Conservation (phyloP, 2,329 filamentous ascomycete species). For the Venturia effusa region DNA sequence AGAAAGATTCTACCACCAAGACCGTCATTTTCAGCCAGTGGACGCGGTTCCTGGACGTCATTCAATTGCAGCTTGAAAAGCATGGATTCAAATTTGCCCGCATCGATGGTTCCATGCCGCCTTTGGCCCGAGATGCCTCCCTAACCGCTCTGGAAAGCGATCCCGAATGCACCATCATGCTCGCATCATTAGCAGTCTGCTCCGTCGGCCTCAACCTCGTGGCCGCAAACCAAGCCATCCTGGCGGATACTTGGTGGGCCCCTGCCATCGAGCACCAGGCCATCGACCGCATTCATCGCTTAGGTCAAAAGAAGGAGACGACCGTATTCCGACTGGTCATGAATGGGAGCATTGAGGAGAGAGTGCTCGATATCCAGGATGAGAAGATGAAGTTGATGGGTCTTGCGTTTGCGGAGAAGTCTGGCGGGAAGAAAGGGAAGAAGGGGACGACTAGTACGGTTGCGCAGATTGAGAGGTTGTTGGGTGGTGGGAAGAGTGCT, state of each 20-base stretch:
- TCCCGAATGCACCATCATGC: constrained; percentile 58
- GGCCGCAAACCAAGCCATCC: constrained; percentile 73
- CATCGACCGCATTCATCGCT: constrained; percentile 73
- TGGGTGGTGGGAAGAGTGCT: constrained; percentile 16
- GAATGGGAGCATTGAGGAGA: constrained; percentile 70
- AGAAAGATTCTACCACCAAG: constrained; percentile 50
- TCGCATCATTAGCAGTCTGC: constrained; percentile 73
- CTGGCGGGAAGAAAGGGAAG: constrained; percentile 34
- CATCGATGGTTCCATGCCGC: constrained; percentile 71
- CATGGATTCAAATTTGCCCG: constrained; percentile 55
- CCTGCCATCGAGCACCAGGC: constrained; percentile 90
- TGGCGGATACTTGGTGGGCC: constrained; percentile 81
- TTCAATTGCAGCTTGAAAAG: constrained; percentile 56
- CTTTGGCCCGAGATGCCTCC: constrained; percentile 58
- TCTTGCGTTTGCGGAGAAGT: constrained; percentile 68
- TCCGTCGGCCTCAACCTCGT: constrained; percentile 80
- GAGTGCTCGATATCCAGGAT: constrained; percentile 65
- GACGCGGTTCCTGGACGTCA: constrained; percentile 62
- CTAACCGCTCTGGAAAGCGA: constrained; percentile 58
- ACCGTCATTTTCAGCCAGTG: constrained; percentile 68
- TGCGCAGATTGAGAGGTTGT: constrained; percentile 30
- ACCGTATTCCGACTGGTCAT: constrained; percentile 75
- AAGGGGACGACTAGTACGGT: constrained; percentile 41
- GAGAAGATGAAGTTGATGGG: constrained; percentile 69
- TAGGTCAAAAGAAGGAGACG: constrained; percentile 70